These are phyloP conservation scores for Metschnikowia gelsemii DNA, from an alignment of 805 yeast species.

Conservation along the genomic window DNA sequence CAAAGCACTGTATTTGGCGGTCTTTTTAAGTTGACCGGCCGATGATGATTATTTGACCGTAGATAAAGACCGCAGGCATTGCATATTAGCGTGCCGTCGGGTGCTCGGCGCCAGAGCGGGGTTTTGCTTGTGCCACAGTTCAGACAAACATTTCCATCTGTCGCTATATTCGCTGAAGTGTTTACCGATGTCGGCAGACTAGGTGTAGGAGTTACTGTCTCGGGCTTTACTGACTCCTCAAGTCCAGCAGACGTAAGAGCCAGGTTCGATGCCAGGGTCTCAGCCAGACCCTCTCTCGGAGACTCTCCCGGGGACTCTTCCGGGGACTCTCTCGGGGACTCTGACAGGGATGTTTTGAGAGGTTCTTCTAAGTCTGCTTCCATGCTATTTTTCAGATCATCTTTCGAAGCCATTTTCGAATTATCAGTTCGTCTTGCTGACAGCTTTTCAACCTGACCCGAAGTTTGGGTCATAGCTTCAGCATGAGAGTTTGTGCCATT, in stretches of 20 bases:
- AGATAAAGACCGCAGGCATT: constrained; percentile 62
- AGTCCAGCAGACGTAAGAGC: not conserved
- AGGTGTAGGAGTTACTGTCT: not conserved
- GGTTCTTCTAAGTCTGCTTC: no score
- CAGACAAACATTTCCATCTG: constrained; percentile 37
- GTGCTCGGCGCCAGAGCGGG: constrained; percentile 59
- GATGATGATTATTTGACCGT: constrained; percentile 57
- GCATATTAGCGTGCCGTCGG: constrained; percentile 55
- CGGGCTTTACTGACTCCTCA: constrained; percentile 3
- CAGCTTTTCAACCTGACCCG: no score
- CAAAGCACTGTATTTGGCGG: constrained; percentile 51
- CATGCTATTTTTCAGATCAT: no score
- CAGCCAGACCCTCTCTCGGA: no score
- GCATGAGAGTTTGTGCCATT: no score
- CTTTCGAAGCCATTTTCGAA: no score
- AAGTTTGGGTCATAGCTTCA: no score
- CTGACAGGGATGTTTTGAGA: not conserved
- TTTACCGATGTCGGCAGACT: not conserved
- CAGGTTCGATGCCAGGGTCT: not conserved
- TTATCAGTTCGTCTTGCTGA: no score
- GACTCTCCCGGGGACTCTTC: no score
- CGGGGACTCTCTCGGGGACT: not conserved
- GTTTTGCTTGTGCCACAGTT: constrained; percentile 58
- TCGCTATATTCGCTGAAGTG: not conserved
- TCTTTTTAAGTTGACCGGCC: constrained; percentile 65